Base-by-base conservation (phyloP, 768 basidiomycete species). In the Amanita exitialis region DNA sequence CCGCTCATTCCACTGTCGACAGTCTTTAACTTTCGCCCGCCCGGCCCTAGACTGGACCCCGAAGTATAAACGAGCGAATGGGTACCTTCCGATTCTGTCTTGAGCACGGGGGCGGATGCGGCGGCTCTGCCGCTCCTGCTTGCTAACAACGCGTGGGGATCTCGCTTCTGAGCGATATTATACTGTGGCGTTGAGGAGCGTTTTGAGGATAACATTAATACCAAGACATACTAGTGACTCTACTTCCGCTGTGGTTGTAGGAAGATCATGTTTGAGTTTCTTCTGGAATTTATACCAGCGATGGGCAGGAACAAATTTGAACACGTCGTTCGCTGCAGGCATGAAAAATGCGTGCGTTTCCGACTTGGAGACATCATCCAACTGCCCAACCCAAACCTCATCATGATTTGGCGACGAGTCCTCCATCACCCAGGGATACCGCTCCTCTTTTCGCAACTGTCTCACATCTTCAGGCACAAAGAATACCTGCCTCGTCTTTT, bases 241-340 rank as follows among this genome's bases (percentile, higher is more conserved):
- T 77, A 90, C 58, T 71, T 84, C 68, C 72, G 81, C 68, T 71
- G 86, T 66, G 74, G 73, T 72, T 36, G 78, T 77, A 39, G 82
- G 83, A 13, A 88, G 69, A 59, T 80, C 76, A 59, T 90, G 81
- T 59, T 82, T 84, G 38, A 86, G 75, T 57, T 82, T 82, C 73
- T 90, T 90, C 68, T 88, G 88, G 62, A 92, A 92, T 66, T 90
- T 90, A 74, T 93, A 94, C 87, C 88, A 93, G 39, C 90, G 76
- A 62, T 90, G 80, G 4, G 88, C 81, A 12, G 90, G 85, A 9
- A 94, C 84, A 65, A 93, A 90, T 61, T 88, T 83, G 74, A 94
- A 93, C 35, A 83, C 75, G 52, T 90, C 81, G 59, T 82, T 81
- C 50, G 82, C 81, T 13, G 83, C 80, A 30, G 87, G 86, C 81